Conservation (phyloP, 2,329 filamentous ascomycete genomes). For the Colletotrichum spinosum region DNA sequence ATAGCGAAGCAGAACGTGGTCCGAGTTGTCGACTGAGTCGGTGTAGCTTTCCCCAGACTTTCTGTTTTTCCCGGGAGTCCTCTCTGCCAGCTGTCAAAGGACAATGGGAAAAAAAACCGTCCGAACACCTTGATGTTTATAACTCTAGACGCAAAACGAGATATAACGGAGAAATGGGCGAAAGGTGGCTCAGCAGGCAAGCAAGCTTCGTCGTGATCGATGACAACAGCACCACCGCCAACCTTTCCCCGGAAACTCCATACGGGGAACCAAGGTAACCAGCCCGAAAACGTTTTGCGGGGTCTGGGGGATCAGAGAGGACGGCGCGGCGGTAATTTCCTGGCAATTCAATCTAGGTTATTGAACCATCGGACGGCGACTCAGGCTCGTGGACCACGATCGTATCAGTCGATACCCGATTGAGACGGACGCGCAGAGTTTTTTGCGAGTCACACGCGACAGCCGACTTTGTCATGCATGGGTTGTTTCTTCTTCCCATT, state of each 20-base stretch:
- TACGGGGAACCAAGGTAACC: conserved; percentile 4
- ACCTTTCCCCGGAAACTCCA: conserved; percentile 21
- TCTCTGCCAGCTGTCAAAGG: not conserved
- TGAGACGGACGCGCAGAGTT: not conserved
- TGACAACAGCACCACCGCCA: not conserved
- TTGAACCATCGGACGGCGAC: conserved; percentile 14
- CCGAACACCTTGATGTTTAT: conserved; percentile 25
- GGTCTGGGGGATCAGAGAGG: conserved; percentile 2
- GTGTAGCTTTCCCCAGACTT: too few species aligned
- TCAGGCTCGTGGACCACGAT: not conserved
- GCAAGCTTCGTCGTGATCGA: conserved; percentile 18
- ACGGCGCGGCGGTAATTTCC: not conserved
- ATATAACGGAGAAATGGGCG: conserved; percentile 3
- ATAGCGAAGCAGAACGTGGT: not conserved
- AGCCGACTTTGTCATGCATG: not conserved
- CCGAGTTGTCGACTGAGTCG: too few species aligned
- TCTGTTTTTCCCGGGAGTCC: not conserved
- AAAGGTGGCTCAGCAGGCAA: conserved; percentile 7
- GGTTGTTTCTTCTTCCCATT: not conserved
- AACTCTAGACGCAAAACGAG: not conserved
- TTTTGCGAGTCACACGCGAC: not conserved
- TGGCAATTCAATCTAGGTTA: conserved; percentile 26
- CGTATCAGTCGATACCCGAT: conserved; percentile 4
- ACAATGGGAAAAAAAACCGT: not conserved
- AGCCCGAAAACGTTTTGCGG: conserved; percentile 4